Evolutionary conservation across 495 filamentous ascomycete genomes (phyloP).

Genomic region (Sabuloglossum arenarium): DNA sequence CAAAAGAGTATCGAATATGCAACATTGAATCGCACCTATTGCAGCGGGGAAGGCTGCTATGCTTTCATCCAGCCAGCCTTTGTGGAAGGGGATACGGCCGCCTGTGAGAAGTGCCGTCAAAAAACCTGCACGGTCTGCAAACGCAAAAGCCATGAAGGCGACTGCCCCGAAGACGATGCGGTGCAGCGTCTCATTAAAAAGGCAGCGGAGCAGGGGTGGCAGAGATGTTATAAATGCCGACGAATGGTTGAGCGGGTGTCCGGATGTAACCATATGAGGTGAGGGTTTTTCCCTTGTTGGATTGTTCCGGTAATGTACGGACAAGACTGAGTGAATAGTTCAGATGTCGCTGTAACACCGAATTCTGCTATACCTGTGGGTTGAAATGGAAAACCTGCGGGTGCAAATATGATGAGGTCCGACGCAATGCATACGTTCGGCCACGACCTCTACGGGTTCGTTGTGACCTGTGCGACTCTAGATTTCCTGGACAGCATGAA

Average conservation of each 20-base stretch:
- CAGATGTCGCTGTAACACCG: not conserved
- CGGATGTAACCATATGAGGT: not conserved
- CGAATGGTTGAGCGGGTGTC: not conserved
- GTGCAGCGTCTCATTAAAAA: not conserved
- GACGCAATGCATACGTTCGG: not conserved
- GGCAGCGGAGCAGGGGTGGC: not conserved
- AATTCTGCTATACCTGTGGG: not conserved
- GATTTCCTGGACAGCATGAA: constrained; percentile 44
- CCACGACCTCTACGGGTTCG: not conserved
- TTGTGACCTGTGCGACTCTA: not conserved
- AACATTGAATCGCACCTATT: not conserved
- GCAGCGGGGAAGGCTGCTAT: not conserved
- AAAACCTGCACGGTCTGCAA: not conserved
- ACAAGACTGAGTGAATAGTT: not conserved
- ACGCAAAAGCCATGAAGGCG: not conserved
- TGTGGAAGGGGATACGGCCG: not conserved
- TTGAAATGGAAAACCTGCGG: not conserved
- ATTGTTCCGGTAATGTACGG: not conserved
- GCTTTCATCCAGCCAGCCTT: not conserved
- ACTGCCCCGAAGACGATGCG: not conserved
- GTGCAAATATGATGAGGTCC: not conserved
- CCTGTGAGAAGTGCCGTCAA: not conserved
- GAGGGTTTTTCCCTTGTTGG: not conserved
- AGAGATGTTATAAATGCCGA: not conserved
- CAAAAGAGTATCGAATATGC: not conserved